These are phyloP conservation scores for Monosporozyma aerobia DNA, from an alignment of 805 yeast species.

Conservation along the genomic window DNA sequence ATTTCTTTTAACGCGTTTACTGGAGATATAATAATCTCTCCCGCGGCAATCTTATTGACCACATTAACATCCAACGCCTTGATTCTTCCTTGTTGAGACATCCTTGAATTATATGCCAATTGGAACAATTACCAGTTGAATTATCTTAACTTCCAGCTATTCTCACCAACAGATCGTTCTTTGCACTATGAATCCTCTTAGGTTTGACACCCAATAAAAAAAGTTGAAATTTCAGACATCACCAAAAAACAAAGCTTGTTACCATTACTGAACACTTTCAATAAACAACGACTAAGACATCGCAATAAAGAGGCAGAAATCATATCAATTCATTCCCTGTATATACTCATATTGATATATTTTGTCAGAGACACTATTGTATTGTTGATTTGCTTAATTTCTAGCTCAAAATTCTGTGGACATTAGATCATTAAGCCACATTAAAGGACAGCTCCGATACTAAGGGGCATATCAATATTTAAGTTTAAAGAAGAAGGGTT, in stretches of 20 bases:
- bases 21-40: slow-evolving; percentile 90
- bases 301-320: background rate
- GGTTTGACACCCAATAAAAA: background rate
- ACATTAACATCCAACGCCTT: slow-evolving; percentile 56
- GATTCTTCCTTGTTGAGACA: slow-evolving; percentile 6
- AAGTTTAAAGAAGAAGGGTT: background rate
- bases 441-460: background rate
- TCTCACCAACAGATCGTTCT: background rate
- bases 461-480: background rate
- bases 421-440: background rate
- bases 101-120: background rate
- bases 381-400: background rate
- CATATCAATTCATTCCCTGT: background rate
- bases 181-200: background rate
- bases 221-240: background rate
- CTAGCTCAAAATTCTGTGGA: background rate
- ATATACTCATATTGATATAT: background rate
- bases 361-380: background rate
- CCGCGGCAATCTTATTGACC: slow-evolving; percentile 91
- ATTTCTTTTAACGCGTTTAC: slow-evolving; percentile 90
- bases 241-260: background rate
- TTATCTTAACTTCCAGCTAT: background rate
- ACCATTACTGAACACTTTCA: background rate
- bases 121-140: background rate
- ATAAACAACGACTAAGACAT: background rate